Percentiles rank a stretch among this genome's conserved stretches.
Conservation (phyloP, 371 early-diverging fungal genomes). For the Mucor saturninus region DNA sequence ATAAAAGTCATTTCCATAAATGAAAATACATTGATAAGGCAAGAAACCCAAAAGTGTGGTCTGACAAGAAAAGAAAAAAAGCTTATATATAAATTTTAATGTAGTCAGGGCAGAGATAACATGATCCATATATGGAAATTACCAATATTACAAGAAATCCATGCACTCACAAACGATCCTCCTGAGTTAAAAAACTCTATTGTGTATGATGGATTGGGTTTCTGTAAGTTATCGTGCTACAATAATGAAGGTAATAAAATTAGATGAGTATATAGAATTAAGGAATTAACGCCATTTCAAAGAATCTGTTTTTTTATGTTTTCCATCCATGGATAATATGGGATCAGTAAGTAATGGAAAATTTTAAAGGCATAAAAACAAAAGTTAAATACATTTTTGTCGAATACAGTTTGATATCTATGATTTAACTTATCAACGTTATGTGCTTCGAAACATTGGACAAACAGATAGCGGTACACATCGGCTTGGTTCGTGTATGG, state of each 20-base stretch:
- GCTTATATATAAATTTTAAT: slow-evolving; percentile 10
- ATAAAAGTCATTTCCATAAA: slow-evolving; percentile 26
- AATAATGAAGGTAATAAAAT: slow-evolving; percentile 3
- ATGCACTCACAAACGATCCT: not conserved
- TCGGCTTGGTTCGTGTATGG: slow-evolving; percentile 51
- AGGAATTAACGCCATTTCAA: not conserved
- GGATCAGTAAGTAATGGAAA: slow-evolving; percentile 25
- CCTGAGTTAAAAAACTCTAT: slow-evolving; percentile 29
- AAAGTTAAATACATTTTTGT: not conserved
- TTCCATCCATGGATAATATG: slow-evolving; percentile 39
- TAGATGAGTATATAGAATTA: not conserved
- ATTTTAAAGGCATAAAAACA: slow-evolving; percentile 1
- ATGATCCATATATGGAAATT: slow-evolving; percentile 52
- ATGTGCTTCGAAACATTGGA: slow-evolving; percentile 14
- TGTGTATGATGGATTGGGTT: slow-evolving; percentile 43
- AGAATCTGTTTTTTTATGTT: slow-evolving; percentile 26
- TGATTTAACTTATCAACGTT: slow-evolving; percentile 31
- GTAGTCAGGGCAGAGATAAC: slow-evolving; percentile 59
- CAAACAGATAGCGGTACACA: slow-evolving; percentile 12
- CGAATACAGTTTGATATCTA: slow-evolving; percentile 52
- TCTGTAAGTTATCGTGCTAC: slow-evolving; percentile 46
- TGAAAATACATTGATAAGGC: slow-evolving; percentile 36
- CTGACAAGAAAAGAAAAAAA: not conserved
- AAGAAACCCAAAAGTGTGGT: slow-evolving; percentile 12
- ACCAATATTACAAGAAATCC: slow-evolving; percentile 7